phyloP scores from a whole-genome alignment of 2,329 filamentous ascomycete species.

The Plenodomus tracheiphilus region DNA sequence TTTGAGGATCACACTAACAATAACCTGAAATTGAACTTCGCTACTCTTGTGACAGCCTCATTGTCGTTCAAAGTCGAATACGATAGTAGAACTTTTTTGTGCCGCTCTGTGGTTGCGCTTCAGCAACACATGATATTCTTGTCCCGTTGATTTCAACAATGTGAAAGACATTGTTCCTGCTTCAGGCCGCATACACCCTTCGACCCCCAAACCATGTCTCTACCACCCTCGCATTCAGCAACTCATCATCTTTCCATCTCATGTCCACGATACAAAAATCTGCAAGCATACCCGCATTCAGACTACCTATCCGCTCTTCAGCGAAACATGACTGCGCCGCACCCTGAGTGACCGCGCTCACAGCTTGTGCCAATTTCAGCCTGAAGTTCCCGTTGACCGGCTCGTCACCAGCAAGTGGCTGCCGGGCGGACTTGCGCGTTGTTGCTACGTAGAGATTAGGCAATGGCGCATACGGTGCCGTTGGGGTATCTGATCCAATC shows the following conservation, averaged over 20 bases:
- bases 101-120: too few species aligned
- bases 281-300: slow-evolving; percentile 58
- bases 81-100: too few species aligned
- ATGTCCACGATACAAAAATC: slow-evolving; percentile 62
- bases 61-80: too few species aligned
- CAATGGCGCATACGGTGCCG: slow-evolving; percentile 59
- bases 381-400: slow-evolving; percentile 59
- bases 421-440: slow-evolving; percentile 59
- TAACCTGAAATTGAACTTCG: too few species aligned
- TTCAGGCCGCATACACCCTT: slow-evolving; percentile 20
- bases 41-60: too few species aligned
- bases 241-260: slow-evolving; percentile 51
- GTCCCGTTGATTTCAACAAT: too few species aligned
- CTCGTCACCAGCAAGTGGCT: slow-evolving; percentile 46
- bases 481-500: slow-evolving; percentile 63
- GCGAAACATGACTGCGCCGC: slow-evolving; percentile 63
- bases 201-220: slow-evolving; percentile 60
- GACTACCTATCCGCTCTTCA: slow-evolving; percentile 57
- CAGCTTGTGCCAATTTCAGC: slow-evolving; percentile 57
- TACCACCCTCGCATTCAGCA: slow-evolving; percentile 52
- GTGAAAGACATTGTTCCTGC: too few species aligned
- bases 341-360: slow-evolving; percentile 59
- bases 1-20: too few species aligned
- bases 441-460: slow-evolving; percentile 63
- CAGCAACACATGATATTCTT: too few species aligned